A percentile compares a stretch with the other conserved stretches of the same genome.
These are phyloP conservation scores for Phytopythium chamaehyphon DNA, from an alignment of 352 stramenopile species.

Conservation along the genomic window DNA sequence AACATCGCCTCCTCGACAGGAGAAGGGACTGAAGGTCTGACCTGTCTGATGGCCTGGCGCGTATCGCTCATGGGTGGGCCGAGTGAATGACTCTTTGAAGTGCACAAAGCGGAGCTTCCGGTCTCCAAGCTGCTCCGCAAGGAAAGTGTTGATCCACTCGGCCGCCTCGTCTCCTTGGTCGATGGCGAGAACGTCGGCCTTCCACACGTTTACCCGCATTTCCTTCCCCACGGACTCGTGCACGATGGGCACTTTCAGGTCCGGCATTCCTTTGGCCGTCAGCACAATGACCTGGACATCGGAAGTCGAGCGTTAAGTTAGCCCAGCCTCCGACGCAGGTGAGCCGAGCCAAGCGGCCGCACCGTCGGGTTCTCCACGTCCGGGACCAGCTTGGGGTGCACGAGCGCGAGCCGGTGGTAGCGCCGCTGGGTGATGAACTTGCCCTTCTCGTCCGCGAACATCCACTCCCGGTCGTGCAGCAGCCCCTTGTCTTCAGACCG, in stretches of 20 bases:
- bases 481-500: constrained; percentile 53
- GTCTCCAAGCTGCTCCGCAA: constrained; percentile 30
- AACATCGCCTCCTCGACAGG: not conserved
- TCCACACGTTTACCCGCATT: constrained; percentile 54
- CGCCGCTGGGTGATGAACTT: constrained; percentile 74
- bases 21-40: not conserved
- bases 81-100: constrained; percentile 54
- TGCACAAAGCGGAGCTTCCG: constrained; percentile 49
- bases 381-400: constrained; percentile 54
- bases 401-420: constrained; percentile 58
- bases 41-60: constrained; percentile 49
- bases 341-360: no score
- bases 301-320: not conserved
- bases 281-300: constrained; percentile 38
- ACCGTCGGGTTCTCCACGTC: constrained; percentile 38
- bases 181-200: constrained; percentile 41
- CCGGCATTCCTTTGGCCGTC: constrained; percentile 51
- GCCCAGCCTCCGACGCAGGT: no score
- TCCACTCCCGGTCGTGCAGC: constrained; percentile 69
- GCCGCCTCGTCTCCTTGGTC: constrained; percentile 60
- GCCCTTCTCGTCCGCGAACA: constrained; percentile 60
- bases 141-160: constrained; percentile 56
- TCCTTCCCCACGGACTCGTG: constrained; percentile 22
- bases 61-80: constrained; percentile 52
- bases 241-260: constrained; percentile 55